These are phyloP conservation scores for Spergularia bocconei DNA, from an alignment of 148 eudicot species.

Conservation along the genomic window DNA sequence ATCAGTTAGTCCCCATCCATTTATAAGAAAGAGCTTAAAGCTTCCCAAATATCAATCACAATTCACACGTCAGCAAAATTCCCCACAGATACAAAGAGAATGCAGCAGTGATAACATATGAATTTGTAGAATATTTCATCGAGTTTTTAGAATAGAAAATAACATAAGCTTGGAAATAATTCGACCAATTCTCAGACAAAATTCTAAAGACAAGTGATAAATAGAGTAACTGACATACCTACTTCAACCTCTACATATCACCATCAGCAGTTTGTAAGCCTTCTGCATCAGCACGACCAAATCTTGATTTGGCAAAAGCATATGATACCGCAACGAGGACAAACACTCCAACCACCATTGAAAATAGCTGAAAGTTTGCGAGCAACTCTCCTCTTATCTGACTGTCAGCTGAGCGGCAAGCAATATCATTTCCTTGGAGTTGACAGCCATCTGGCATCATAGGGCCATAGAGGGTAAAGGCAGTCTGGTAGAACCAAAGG, in stretches of 20 bases:
- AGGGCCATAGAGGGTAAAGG: conserved; percentile 82
- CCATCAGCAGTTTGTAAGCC: conserved; percentile 15
- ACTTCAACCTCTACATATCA: conserved; percentile 17
- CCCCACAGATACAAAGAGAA: no score
- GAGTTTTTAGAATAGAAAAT: neutral
- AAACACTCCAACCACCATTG: conserved; percentile 51
- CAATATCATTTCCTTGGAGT: conserved; percentile 46
- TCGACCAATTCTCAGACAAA: neutral
- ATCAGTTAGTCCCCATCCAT: neutral
- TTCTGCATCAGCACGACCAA: conserved; percentile 28
- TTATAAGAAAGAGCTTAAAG: neutral
- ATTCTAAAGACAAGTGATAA: neutral
- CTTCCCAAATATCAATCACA: neutral
- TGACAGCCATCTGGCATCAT: conserved; percentile 83
- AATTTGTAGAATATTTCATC: neutral
- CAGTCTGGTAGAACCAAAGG: conserved; percentile 95
- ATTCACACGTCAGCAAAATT: neutral
- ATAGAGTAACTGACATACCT: conserved; percentile 11
- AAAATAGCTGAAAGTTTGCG: conserved; percentile 72
- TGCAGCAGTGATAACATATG: no score
- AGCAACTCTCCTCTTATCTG: conserved; percentile 68
- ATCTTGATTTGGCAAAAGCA: conserved; percentile 43
- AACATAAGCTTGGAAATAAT: neutral
- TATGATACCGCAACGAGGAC: conserved; percentile 38
- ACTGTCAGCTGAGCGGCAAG: conserved; percentile 44